Evolutionary conservation across 1,284 basidiomycete species (phyloP).

Genomic region (Calocybe gambosa): DNA sequence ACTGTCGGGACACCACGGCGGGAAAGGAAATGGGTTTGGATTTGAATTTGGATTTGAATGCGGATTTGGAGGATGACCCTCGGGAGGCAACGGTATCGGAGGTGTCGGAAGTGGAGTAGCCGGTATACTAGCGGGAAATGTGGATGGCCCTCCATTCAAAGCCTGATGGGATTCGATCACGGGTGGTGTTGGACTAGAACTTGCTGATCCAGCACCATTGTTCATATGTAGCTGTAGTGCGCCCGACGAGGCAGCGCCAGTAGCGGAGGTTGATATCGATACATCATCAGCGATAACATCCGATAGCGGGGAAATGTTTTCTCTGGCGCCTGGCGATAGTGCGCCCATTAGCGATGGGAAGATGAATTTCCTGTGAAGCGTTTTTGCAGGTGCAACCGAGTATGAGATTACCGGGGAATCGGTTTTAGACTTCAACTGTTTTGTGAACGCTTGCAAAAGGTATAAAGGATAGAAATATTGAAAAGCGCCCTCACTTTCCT

Average conservation of each 20-base stretch:
- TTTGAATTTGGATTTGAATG: too few species aligned
- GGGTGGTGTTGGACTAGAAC: not conserved
- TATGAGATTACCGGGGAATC: conserved; percentile 33
- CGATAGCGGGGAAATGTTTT: not conserved
- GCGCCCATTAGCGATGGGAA: conserved; percentile 20
- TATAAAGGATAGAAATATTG: conserved; percentile 55
- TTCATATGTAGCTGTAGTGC: not conserved
- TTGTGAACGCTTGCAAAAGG: conserved; percentile 34
- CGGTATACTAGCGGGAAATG: conserved; percentile 1
- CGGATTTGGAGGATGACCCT: conserved; percentile 11
- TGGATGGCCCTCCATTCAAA: not conserved
- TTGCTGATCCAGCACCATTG: not conserved
- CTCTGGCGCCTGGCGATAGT: not conserved
- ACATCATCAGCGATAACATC: not conserved
- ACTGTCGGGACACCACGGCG: conserved; percentile 61
- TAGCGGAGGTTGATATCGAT: not conserved
- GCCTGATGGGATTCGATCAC: not conserved
- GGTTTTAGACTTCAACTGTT: conserved; percentile 21
- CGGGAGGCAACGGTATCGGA: conserved; percentile 10
- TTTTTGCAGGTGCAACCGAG: conserved; percentile 26
- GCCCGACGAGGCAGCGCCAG: not conserved
- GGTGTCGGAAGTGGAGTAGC: conserved; percentile 17
- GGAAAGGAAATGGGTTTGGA: conserved; percentile 51
- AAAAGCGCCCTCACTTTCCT: conserved; percentile 49
- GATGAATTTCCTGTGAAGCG: conserved; percentile 29